phyloP scores from a whole-genome alignment of 1,139 yeast species.

The Meyerozyma athensensis region DNA sequence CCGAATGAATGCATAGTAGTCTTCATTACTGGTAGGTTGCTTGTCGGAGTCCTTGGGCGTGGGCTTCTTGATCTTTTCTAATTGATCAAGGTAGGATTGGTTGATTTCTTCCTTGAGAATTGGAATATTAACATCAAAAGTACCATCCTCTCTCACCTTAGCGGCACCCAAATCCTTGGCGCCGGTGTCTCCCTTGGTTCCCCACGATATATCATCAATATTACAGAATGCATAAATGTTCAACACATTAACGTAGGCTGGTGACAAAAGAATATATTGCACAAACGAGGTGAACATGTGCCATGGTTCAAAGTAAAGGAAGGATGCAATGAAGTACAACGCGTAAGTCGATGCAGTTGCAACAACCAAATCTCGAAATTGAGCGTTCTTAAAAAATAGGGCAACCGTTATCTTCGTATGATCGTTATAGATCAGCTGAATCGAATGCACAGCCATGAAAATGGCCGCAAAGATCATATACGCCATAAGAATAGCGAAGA shows the following conservation, averaged over 20 bases:
- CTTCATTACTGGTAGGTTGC: slow-evolving; percentile 46
- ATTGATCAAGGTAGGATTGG: slow-evolving; percentile 55
- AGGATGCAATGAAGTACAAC: slow-evolving; percentile 42
- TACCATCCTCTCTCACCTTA: slow-evolving; percentile 62
- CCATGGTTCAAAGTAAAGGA: slow-evolving; percentile 48
- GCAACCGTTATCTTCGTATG: slow-evolving; percentile 32
- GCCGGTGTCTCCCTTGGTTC: slow-evolving; percentile 37
- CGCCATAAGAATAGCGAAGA: slow-evolving; percentile 24
- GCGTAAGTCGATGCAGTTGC: slow-evolving; percentile 46
- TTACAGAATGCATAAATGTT: slow-evolving; percentile 49
- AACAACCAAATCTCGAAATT: slow-evolving; percentile 45
- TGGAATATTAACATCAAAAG: slow-evolving; percentile 67
- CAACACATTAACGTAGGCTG: slow-evolving; percentile 44
- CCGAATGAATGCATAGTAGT: slow-evolving; percentile 75
- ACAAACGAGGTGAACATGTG: slow-evolving; percentile 47
- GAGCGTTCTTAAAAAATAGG: slow-evolving; percentile 37
- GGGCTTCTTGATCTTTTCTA: slow-evolving; percentile 54
- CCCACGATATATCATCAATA: slow-evolving; percentile 49
- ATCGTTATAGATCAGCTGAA: slow-evolving; percentile 28
- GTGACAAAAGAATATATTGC: slow-evolving; percentile 44
- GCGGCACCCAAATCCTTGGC: slow-evolving; percentile 42
- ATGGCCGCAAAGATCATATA: slow-evolving; percentile 42
- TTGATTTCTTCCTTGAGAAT: slow-evolving; percentile 57
- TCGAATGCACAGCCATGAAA: slow-evolving; percentile 44
- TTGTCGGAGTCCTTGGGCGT: slow-evolving; percentile 23